Evolutionary conservation across 441 rosid genomes (phyloP).

Genomic region (Erysimum cheiri): DNA sequence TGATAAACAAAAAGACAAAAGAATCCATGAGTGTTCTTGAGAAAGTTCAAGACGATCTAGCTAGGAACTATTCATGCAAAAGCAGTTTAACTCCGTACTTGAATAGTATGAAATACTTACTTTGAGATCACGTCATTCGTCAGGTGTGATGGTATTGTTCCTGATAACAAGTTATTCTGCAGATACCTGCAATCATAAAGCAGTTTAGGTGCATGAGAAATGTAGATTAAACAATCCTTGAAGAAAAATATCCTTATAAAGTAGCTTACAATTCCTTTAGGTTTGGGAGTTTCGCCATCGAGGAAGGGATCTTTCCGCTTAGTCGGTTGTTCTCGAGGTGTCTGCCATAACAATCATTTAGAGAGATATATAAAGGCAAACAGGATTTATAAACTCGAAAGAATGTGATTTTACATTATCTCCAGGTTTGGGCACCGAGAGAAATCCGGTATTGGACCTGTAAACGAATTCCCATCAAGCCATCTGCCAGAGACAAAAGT

Average conservation of each 20-base stretch:
- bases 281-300: conserved; percentile 70
- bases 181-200: conserved; percentile 66
- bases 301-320: conserved; percentile 81
- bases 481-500: conserved; percentile 57
- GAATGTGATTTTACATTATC: conserved; percentile 63
- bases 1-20: conserved; percentile 32
- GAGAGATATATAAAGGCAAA: conserved; percentile 16
- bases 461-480: conserved; percentile 89
- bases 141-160: conserved; percentile 71
- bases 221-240: neutral
- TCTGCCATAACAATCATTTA: conserved; percentile 51
- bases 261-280: conserved; percentile 91
- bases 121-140: conserved; percentile 58
- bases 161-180: conserved; percentile 83
- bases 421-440: conserved; percentile 64
- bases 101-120: conserved; percentile 53
- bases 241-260: neutral
- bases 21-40: conserved; percentile 13
- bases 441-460: conserved; percentile 91
- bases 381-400: neutral
- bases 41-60: neutral
- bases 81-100: conserved; percentile 16
- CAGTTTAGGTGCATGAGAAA: conserved; percentile 26
- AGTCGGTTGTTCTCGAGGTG: conserved; percentile 93
- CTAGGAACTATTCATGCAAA: neutral